Base-by-base conservation (phyloP, 805 yeast species). In the Ogataea saltuana region DNA sequence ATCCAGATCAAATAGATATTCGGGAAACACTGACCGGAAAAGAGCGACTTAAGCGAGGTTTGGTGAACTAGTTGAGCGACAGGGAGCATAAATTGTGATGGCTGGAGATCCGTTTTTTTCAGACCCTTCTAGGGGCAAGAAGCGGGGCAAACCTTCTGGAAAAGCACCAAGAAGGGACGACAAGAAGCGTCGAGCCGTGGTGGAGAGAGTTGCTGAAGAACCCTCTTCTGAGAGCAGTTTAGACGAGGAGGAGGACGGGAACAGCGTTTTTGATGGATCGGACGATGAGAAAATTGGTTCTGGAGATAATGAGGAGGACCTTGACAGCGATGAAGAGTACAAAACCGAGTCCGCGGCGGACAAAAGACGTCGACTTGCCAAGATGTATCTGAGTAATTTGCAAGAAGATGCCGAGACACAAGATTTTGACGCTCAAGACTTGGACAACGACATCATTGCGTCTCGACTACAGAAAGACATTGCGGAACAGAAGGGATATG, bases 331-430 rank as follows among this genome's bases (percentile, higher is more conserved):
- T 23, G 93, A 83, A 52, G 95, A 84, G 53, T 79, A 81, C 51
- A 79, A 70, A 12, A 74, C 72, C 13, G 98, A 91, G 64, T 78
- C 80, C 36, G 95, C 90, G 7, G 95, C 96, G 0, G 99, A 93
- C 59, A 89, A 88, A 65, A 80, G 99, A 65, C 79, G 99, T 67
- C 74, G 98, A 59, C 73, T 93, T 46, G 98, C 98, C 13, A 89
- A 89, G 64, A 93, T 90, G 64, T 93, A 93, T 64, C 70, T 93
- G 49, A 89, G 84, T 34, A 85, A 85, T 58, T 68, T 93, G 57
- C 80, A 85, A 60, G 67, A 70, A 3, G 88, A 84, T 48, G 75
- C 73, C 15, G 57, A 56, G 12, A 57, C 63, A 8, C 76, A 70
- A 42, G 80, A 75, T 39, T 90, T 88, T 56, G 96, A 89, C 69